A percentile compares a stretch with the other conserved stretches of the same genome.
Conservation (phyloP, 768 basidiomycete genomes). For the Chalciporus pseudorubinellus region DNA sequence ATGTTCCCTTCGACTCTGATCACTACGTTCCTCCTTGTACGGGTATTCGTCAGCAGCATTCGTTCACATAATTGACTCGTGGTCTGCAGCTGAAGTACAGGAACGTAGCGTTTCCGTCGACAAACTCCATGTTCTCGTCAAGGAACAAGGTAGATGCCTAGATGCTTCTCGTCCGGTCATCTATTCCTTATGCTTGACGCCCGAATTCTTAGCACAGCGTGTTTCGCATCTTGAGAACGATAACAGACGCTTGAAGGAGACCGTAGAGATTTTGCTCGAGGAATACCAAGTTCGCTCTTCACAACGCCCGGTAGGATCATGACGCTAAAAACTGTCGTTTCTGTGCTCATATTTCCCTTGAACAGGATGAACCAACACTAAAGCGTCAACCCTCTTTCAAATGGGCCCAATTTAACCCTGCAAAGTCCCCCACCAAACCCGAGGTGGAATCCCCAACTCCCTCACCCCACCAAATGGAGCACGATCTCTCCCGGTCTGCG, state of each 20-base stretch:
- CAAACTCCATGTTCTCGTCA: slow-evolving; percentile 61
- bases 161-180: slow-evolving; percentile 11
- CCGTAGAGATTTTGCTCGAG: slow-evolving; percentile 62
- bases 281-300: slow-evolving; percentile 49
- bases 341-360: slow-evolving; percentile 12
- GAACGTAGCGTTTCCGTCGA: slow-evolving; percentile 61
- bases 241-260: slow-evolving; percentile 64
- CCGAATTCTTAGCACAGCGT: slow-evolving; percentile 56
- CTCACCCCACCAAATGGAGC: slow-evolving; percentile 76
- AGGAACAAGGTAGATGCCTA: slow-evolving; percentile 68
- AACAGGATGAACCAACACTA: slow-evolving; percentile 44
- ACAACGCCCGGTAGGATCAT: slow-evolving; percentile 16
- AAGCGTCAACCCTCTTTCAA: slow-evolving; percentile 81
- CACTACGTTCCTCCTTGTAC: slow-evolving; percentile 88
- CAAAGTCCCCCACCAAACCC: slow-evolving; percentile 78
- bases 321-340: slow-evolving; percentile 2
- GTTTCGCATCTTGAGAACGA: slow-evolving; percentile 73
- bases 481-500: slow-evolving; percentile 49
- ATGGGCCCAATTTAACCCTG: slow-evolving; percentile 80
- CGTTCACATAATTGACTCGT: not conserved
- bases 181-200: not conserved
- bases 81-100: slow-evolving; percentile 51
- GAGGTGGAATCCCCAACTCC: slow-evolving; percentile 74
- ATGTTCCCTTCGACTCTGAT: slow-evolving; percentile 77
- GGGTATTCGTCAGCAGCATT: slow-evolving; percentile 27